phyloP scores from a whole-genome alignment of 495 filamentous ascomycete species.

The Tuber microsphaerosporum region DNA sequence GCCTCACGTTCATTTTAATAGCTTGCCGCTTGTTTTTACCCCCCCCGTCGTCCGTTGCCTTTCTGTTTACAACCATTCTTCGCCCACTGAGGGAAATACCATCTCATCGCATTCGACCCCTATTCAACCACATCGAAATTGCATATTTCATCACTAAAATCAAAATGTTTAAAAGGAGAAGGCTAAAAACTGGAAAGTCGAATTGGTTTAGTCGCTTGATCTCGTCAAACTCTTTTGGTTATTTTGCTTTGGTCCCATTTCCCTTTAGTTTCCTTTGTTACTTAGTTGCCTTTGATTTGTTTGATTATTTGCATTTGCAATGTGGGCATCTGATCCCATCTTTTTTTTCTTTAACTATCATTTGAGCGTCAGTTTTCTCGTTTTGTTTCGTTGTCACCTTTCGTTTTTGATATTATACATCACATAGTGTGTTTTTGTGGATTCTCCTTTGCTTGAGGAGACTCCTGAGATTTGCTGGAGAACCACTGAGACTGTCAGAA shows the following conservation, averaged over 20 bases:
- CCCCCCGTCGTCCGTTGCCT: conserved; percentile 7
- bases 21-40: conserved; percentile 15
- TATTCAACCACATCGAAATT: conserved; percentile 30
- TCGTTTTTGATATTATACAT: conserved; percentile 36
- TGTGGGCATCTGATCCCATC: conserved; percentile 27
- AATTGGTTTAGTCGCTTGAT: conserved; percentile 33
- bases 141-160: conserved; percentile 36
- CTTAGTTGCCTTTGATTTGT: conserved; percentile 33
- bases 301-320: conserved; percentile 37
- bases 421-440: conserved; percentile 33
- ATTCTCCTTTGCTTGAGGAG: not conserved
- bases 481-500: conserved; percentile 5
- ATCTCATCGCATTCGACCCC: not conserved
- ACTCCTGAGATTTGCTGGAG: not conserved
- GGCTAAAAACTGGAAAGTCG: conserved; percentile 29
- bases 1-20: conserved; percentile 22
- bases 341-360: conserved; percentile 34
- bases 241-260: conserved; percentile 33
- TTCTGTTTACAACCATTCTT: conserved; percentile 2
- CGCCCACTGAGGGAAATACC: not conserved
- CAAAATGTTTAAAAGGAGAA: conserved; percentile 36
- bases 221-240: conserved; percentile 17
- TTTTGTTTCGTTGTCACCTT: conserved; percentile 24
- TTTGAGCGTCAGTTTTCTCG: conserved; percentile 30
- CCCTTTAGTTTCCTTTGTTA: conserved; percentile 38